Evolutionary conservation across 768 basidiomycete species (phyloP).

Genomic region (Tricholoma saponaceum): DNA sequence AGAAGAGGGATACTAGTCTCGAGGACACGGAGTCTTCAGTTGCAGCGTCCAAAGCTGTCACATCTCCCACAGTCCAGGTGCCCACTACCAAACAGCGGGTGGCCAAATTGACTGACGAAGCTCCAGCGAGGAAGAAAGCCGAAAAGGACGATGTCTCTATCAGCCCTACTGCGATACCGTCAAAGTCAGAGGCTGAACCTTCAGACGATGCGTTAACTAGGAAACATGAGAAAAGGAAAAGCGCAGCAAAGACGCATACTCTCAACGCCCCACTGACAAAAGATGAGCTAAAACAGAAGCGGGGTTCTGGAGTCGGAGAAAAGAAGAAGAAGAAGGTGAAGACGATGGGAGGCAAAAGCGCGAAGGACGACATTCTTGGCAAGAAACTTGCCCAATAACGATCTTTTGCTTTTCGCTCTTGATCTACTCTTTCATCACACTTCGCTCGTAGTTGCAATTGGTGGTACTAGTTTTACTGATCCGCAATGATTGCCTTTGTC

Average conservation of each 20-base stretch:
- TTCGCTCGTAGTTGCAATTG: neutral
- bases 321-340: slow-evolving; percentile 54
- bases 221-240: slow-evolving; percentile 14
- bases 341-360: slow-evolving; percentile 42
- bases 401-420: slow-evolving; percentile 1
- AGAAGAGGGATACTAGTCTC: slow-evolving; percentile 7
- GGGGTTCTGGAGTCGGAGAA: slow-evolving; percentile 36
- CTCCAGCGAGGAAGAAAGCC: neutral
- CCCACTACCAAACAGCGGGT: neutral
- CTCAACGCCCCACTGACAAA: slow-evolving; percentile 23
- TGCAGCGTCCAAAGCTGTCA: neutral
- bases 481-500: too few species aligned
- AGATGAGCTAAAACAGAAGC: slow-evolving; percentile 54
- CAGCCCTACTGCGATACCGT: neutral
- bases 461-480: neutral
- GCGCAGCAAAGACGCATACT: slow-evolving; percentile 4
- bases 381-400: slow-evolving; percentile 39
- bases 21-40: neutral
- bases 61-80: neutral
- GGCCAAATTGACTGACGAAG: neutral
- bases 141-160: neutral
- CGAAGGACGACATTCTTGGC: slow-evolving; percentile 52
- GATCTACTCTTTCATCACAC: neutral
- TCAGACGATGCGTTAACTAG: slow-evolving; percentile 2
- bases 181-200: slow-evolving; percentile 4